Conservation (phyloP, 345 rosid species). For the Eucalyptus sideroxylon region DNA sequence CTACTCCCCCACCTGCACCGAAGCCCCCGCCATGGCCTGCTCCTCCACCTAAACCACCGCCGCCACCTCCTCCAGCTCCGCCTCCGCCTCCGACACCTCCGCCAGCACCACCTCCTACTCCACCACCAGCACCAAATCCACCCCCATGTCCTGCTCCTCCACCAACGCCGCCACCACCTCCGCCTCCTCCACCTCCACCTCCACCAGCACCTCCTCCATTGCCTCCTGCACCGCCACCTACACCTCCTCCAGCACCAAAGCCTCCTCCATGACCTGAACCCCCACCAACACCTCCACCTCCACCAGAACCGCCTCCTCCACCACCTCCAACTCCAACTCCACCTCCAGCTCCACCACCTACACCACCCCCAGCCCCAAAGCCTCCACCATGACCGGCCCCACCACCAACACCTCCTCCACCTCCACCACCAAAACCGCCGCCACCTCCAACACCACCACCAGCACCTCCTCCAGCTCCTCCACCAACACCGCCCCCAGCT, state of each 20-base stretch:
- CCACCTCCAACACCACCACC: constrained; percentile 26
- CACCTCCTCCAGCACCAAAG: constrained; percentile 21
- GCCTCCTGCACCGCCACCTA: constrained; percentile 35
- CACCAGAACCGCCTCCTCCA: constrained; percentile 31
- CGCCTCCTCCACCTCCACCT: constrained; percentile 20
- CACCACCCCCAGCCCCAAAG: neutral
- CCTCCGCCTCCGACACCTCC: constrained; percentile 39
- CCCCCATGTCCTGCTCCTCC: constrained; percentile 34
- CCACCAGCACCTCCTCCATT: constrained; percentile 21
- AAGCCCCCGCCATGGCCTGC: constrained; percentile 3
- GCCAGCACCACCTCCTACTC: constrained; percentile 23
- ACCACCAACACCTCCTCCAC: constrained; percentile 31
- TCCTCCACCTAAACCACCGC: constrained; percentile 40
- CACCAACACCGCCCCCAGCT: constrained; percentile 21
- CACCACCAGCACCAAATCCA: constrained; percentile 14
- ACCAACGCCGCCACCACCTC: constrained; percentile 13
- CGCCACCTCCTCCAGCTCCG: constrained; percentile 32
- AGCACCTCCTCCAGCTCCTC: constrained; percentile 23
- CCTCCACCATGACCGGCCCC: constrained; percentile 5
- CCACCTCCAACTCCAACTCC: constrained; percentile 16
- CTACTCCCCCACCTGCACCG: constrained; percentile 24
- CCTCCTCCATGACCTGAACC: constrained; percentile 40
- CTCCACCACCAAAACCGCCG: constrained; percentile 13
- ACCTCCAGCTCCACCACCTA: constrained; percentile 11
- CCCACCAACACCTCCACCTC: constrained; percentile 30